Percentiles rank a stretch among this genome's conserved stretches.
Conservation (phyloP, 2,329 filamentous ascomycete genomes). For the Colletotrichum cuscutae region DNA sequence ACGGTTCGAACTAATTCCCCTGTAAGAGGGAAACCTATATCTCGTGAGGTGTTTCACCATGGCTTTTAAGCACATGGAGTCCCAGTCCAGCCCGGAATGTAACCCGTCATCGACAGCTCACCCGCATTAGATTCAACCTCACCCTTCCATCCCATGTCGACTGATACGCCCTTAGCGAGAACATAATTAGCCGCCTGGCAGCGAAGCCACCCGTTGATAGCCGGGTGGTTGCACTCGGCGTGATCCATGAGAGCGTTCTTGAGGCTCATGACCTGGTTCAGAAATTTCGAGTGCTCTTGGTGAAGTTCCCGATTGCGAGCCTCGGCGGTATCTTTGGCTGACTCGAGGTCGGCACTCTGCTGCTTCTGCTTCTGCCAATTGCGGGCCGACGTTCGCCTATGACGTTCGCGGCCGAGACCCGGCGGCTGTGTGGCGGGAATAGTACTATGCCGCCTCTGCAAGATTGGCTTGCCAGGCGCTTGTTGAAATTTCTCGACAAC, state of each 20-base stretch:
- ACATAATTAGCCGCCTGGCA: conserved; percentile 12
- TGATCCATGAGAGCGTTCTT: conserved; percentile 31
- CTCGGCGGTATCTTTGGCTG: conserved; percentile 3
- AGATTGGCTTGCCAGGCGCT: neutral
- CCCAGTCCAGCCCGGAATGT: neutral
- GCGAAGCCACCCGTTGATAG: conserved; percentile 20
- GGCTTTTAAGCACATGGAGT: neutral
- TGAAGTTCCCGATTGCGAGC: conserved; percentile 8
- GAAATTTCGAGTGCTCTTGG: conserved; percentile 1
- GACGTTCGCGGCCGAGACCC: conserved; percentile 4
- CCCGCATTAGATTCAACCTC: neutral
- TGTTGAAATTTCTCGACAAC: too few species aligned
- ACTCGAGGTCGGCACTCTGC: conserved; percentile 12
- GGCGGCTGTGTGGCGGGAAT: neutral
- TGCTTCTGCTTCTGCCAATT: conserved; percentile 33
- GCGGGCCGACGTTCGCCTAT: conserved; percentile 27
- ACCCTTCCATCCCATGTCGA: neutral
- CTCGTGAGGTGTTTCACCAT: neutral
- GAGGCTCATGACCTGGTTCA: conserved; percentile 5
- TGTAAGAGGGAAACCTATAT: too few species aligned
- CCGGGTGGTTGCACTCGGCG: conserved; percentile 21
- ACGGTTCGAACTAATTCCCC: too few species aligned
- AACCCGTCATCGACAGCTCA: neutral
- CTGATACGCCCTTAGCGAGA: neutral
- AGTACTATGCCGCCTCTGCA: neutral